These are phyloP conservation scores for Talaromyces stipitatus DNA, from an alignment of 495 filamentous ascomycete genomes.

Conservation along the genomic window DNA sequence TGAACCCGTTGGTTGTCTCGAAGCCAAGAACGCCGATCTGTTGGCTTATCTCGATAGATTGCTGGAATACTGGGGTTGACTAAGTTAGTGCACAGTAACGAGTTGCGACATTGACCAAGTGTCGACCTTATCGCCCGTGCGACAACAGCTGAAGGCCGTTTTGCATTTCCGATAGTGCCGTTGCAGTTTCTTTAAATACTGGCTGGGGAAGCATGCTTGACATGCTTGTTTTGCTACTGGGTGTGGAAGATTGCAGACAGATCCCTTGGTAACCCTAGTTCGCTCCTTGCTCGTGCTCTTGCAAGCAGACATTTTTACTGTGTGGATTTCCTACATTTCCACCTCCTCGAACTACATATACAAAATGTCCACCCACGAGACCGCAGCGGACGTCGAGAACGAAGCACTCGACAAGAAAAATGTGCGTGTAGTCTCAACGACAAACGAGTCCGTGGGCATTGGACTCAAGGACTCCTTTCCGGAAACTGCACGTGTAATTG, in stretches of 20 bases:
- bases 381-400: neutral
- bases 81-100: neutral
- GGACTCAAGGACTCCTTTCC: constrained; percentile 4
- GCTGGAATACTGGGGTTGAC: constrained; percentile 4
- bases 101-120: neutral
- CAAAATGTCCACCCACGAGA: constrained; percentile 1
- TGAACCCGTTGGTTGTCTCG: neutral
- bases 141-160: no score
- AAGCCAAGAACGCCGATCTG: constrained; percentile 9
- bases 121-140: neutral
- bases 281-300: neutral
- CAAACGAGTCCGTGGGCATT: neutral
- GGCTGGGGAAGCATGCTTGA: neutral
- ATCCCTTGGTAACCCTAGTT: neutral
- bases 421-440: neutral
- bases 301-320: no score
- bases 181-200: neutral
- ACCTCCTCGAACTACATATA: no score
- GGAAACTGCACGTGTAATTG: constrained; percentile 29
- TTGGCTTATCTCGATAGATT: constrained; percentile 7
- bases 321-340: no score
- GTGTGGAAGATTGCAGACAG: neutral
- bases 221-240: neutral
- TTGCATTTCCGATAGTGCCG: no score
- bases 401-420: neutral